phyloP scores from a whole-genome alignment of 495 filamentous ascomycete species.

The Neurospora sp. region DNA sequence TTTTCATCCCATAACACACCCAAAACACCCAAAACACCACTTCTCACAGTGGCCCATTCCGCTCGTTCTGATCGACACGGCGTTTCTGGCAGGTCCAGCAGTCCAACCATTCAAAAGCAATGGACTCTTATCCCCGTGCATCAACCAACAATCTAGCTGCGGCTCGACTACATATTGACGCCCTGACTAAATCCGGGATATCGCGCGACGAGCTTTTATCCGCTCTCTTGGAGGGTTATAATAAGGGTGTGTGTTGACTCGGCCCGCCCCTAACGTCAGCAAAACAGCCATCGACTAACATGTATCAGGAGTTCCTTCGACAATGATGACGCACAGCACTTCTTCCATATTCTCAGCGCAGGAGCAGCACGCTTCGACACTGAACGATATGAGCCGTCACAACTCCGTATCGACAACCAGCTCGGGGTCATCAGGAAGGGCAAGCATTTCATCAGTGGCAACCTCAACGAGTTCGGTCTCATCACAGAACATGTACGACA shows the following conservation, averaged over 20 bases:
- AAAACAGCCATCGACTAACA: neutral
- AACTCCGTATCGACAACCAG: slow-evolving; percentile 27
- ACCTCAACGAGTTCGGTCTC: slow-evolving; percentile 23
- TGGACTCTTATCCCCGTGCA: neutral
- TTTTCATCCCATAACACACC: neutral
- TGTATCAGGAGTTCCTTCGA: neutral
- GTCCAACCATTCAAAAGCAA: neutral
- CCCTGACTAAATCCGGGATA: slow-evolving; percentile 21
- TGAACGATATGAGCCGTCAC: neutral
- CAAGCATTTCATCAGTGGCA: slow-evolving; percentile 19
- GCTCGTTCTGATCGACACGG: neutral
- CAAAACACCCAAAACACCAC: neutral
- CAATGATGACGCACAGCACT: neutral
- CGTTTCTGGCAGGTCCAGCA: neutral
- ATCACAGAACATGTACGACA: slow-evolving; percentile 9
- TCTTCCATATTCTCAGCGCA: neutral
- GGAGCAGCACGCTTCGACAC: slow-evolving; percentile 1
- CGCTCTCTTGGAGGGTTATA: slow-evolving; percentile 20
- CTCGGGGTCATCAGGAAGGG: slow-evolving; percentile 24
- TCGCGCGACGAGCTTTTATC: slow-evolving; percentile 22
- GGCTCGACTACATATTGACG: slow-evolving; percentile 24
- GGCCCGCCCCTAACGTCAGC: neutral
- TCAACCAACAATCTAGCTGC: slow-evolving; percentile 21
- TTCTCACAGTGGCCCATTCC: neutral
- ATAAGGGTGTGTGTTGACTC: slow-evolving; percentile 3